Evolutionary conservation across 2,329 filamentous ascomycete species (phyloP), one percentile per base, ranked within the genome.

Genomic region (Colletotrichum cereale): DNA sequence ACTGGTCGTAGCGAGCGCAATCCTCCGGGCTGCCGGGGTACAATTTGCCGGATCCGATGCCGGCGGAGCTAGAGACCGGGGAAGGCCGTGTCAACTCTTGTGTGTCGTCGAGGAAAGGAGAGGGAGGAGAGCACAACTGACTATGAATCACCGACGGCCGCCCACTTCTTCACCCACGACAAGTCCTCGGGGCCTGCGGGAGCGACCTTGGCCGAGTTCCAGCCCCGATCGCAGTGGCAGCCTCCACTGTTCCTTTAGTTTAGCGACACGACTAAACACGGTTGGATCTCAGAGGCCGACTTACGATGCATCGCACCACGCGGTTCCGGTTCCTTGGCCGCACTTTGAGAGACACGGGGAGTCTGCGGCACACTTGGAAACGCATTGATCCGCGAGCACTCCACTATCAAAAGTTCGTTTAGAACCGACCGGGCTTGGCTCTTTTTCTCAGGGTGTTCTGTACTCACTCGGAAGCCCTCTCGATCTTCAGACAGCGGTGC

Each of bases 71-170:
- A 21, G 26, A 5, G 6, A 18, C 18, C 40, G 40, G 5, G 1
- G 29, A 26, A 26, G 12, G 2, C 29, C 11, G 21, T 12, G 4
- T 60, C 1, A 60, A 24, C 11, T 21, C 6, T 29, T 8, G 18
- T 18, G 21, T n/a, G 8, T 12, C 7, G 14, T 12, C 8, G 21
- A 21, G 3, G 11, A 21, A 16, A 21, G 21, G 8, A 14, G 5
- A 12, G 5, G 21, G 18, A 14, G 26, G 18, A 34, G 6, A 31
- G 40, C 40, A 21, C 21, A 60, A 60, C 56, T 60, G 2, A 60
- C 56, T 75, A 82, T 68, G 80, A 82, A 70, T 82, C 81, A 14
- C 81, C 81, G 16, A 82, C 74, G 52, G 80, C 80, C 3, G 79
- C 81, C 74, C 77, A 80, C 10, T 75, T 74, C 55, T 76, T 73